Evolutionary conservation across 2,329 filamentous ascomycete genomes (phyloP), one percentile per base, ranked within the genome.

Genomic region (Torrubiellomyces zombiae): DNA sequence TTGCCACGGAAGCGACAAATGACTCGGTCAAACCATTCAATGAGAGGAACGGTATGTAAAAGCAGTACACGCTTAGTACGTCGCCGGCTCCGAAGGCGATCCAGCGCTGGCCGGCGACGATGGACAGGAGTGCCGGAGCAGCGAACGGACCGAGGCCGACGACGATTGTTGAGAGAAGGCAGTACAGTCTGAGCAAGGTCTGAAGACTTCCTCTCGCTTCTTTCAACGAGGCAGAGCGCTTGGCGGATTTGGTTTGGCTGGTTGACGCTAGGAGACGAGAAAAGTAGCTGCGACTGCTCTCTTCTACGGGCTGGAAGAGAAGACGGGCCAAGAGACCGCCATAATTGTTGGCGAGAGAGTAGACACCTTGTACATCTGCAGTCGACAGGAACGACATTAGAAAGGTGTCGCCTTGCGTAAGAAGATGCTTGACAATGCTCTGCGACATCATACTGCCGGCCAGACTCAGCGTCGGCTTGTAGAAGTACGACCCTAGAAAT

Each of bases 381-480:
- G 73, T 72, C 6, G 85, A 75, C 29, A 95, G 61, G 9, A 74
- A 55, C 10, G 79, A 75, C 34, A 98, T 75, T 24, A 95, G 70
- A 37, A 95, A 68, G 2, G 83, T 82, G 53, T 98, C 89, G 31
- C 86, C 89, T 52, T 95, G 83, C 0, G 89, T 95, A 26, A 98
- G 67, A 26, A 95, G 47, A 46, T 95, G 86, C 51, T 98, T 98
- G 40, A 95, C 70, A 12, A 82, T 53, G 18, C 80, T 85, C 52
- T 98, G 89, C 6, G 83, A 57, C 53, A 83, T 86, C 47, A 95
- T 68, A 40, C 76, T 91, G n/a, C 65, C 61, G 4, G 77, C 77
- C 4, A 95, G 65, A 10, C 64, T 64, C 15, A 89, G 54, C 2
- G 91, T 70, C 2, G 72, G 65, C 8, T 56, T 56, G 30, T 80